phyloP scores from a whole-genome alignment of 495 filamentous ascomycete genomes.

The Annulohypoxylon stygium region DNA sequence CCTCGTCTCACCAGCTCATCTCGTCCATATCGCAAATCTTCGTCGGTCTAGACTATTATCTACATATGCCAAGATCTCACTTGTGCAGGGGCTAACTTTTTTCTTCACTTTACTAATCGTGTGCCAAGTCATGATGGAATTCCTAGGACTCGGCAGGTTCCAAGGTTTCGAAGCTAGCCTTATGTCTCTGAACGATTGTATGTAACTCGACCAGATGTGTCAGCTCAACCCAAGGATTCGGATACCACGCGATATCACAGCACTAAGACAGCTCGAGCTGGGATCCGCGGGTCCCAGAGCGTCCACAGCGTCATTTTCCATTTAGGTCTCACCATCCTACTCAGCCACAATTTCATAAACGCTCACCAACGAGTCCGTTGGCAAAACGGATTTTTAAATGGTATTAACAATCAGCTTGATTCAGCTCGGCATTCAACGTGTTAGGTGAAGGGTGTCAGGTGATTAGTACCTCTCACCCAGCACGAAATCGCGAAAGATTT shows the following conservation, averaged over 20 bases:
- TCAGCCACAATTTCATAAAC: constrained; percentile 2
- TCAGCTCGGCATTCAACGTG: background rate
- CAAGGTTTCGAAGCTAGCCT: constrained; percentile 10
- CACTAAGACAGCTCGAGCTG: background rate
- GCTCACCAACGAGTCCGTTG: background rate
- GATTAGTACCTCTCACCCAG: background rate
- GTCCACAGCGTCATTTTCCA: background rate
- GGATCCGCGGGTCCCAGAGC: background rate
- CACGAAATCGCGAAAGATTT: background rate
- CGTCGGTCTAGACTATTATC: constrained; percentile 22
- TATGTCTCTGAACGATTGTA: constrained; percentile 9
- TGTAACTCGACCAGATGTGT: constrained; percentile 17
- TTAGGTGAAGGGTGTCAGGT: background rate
- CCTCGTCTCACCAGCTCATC: constrained; percentile 10
- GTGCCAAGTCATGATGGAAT: background rate
- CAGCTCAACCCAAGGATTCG: constrained; percentile 20
- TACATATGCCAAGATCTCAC: constrained; percentile 33
- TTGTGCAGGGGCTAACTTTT: background rate
- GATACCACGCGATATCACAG: constrained; percentile 9
- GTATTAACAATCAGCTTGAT: background rate
- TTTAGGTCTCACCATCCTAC: background rate
- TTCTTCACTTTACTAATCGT: background rate
- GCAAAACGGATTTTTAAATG: background rate
- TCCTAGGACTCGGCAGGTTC: background rate
- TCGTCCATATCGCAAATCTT: background rate